These are phyloP conservation scores for Theobroma grandiflorum DNA, from an alignment of 441 rosid species.

Conservation along the genomic window DNA sequence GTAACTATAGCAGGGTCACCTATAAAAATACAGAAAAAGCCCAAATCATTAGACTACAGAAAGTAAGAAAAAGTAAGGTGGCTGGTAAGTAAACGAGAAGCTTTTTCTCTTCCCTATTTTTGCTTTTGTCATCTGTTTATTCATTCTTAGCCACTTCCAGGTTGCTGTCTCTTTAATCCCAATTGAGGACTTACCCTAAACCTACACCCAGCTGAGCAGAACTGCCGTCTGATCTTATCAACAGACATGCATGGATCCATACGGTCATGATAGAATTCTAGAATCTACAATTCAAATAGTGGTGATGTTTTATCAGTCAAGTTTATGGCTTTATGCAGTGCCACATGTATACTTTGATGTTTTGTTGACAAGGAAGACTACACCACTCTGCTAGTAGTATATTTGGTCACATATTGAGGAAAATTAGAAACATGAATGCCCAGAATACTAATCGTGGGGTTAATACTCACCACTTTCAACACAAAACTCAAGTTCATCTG, in stretches of 20 bases:
- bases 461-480: slow-evolving; percentile 48
- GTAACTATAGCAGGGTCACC: slow-evolving; percentile 58
- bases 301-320: neutral
- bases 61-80: neutral
- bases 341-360: neutral
- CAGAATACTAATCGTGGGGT: neutral
- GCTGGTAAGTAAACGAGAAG: neutral
- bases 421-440: neutral
- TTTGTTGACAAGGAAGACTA: neutral
- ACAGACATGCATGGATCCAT: neutral
- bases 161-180: neutral
- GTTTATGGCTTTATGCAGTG: neutral
- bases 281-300: neutral
- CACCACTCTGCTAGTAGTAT: neutral
- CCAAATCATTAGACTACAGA: slow-evolving; percentile 26
- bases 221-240: neutral
- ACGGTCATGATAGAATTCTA: neutral
- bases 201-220: neutral
- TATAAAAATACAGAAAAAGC: slow-evolving; percentile 32
- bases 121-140: neutral
- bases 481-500: slow-evolving; percentile 50
- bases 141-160: neutral
- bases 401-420: neutral
- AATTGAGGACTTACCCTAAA: neutral
- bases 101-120: neutral